phyloP scores from a whole-genome alignment of 2,329 filamentous ascomycete genomes.

The Trichoderma sp. region DNA sequence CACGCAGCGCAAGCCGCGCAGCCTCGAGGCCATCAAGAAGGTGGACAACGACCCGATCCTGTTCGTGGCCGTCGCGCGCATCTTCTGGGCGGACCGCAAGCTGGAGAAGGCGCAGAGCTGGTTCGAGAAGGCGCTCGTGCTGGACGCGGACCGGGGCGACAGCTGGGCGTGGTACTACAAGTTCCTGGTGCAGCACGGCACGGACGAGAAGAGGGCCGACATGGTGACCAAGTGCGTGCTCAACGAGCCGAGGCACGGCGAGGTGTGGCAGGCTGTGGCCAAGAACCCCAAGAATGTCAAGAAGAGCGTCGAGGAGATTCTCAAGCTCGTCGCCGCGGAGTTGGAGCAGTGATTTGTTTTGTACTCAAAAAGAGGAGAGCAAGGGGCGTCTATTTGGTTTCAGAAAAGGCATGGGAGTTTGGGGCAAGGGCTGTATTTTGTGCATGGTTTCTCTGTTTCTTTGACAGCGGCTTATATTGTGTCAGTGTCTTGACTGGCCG shows the following conservation, averaged over 20 bases:
- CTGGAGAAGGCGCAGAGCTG: constrained; percentile 93
- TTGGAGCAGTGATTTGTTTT: constrained; percentile 38
- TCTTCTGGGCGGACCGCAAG: constrained; percentile 92
- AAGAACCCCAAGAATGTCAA: constrained; percentile 84
- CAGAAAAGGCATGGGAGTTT: constrained; percentile 24
- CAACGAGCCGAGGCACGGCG: constrained; percentile 88
- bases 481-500: not conserved
- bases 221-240: constrained; percentile 77
- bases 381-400: constrained; percentile 12
- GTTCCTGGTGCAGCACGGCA: constrained; percentile 89
- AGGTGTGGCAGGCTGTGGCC: constrained; percentile 82
- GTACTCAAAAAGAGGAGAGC: not conserved
- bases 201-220: constrained; percentile 86
- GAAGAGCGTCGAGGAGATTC: constrained; percentile 74
- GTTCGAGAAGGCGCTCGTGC: constrained; percentile 93
- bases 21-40: constrained; percentile 93
- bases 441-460: too few species aligned
- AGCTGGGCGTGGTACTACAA: constrained; percentile 99
- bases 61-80: constrained; percentile 88
- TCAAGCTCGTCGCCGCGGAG: constrained; percentile 71
- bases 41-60: constrained; percentile 88
- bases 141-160: constrained; percentile 86
- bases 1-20: constrained; percentile 88
- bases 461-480: not conserved
- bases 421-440: not conserved